A percentile compares a stretch with the other conserved stretches of the same genome.
Evolutionary conservation across 768 basidiomycete species (phyloP).

Genomic region (Gymnopilus junonius): DNA sequence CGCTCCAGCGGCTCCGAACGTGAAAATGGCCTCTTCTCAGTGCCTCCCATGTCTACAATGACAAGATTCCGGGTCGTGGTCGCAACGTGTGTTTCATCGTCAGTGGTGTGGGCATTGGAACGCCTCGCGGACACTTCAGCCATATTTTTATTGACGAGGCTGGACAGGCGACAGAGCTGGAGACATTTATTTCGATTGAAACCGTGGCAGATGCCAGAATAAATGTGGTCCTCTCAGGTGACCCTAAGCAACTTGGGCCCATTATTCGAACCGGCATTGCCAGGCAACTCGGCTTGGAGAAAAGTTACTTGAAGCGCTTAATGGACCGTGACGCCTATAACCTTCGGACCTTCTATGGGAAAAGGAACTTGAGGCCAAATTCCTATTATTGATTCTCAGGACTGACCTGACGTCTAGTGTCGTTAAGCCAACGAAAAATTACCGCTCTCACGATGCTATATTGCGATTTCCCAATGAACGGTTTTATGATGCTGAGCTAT

Average conservation of each 20-base stretch:
- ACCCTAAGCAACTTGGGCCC: conserved; percentile 75
- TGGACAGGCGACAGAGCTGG: conserved; percentile 74
- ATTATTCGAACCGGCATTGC: conserved; percentile 66
- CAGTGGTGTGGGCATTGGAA: conserved; percentile 57
- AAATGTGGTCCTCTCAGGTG: conserved; percentile 66
- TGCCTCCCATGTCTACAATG: conserved; percentile 41
- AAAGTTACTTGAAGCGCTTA: conserved; percentile 64
- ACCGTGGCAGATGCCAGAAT: conserved; percentile 57
- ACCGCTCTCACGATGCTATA: conserved; percentile 65
- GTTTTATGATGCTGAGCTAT: conserved; percentile 62
- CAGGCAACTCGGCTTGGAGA: conserved; percentile 56
- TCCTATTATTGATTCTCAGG: not conserved
- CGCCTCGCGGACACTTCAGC: conserved; percentile 62
- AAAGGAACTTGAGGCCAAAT: conserved; percentile 15
- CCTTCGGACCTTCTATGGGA: conserved; percentile 26
- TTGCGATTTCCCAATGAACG: conserved; percentile 62
- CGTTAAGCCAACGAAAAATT: conserved; percentile 67
- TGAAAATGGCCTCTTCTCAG: conserved; percentile 41
- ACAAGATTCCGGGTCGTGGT: conserved; percentile 58
- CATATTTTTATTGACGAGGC: conserved; percentile 78
- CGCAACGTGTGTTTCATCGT: conserved; percentile 67
- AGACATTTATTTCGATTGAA: conserved; percentile 65
- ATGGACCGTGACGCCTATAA: conserved; percentile 53
- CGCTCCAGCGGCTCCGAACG: conserved; percentile 16
- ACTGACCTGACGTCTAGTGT: conserved; percentile 40